phyloP scores from a whole-genome alignment of 306 rosid genomes.

The Vigna trinervia region DNA sequence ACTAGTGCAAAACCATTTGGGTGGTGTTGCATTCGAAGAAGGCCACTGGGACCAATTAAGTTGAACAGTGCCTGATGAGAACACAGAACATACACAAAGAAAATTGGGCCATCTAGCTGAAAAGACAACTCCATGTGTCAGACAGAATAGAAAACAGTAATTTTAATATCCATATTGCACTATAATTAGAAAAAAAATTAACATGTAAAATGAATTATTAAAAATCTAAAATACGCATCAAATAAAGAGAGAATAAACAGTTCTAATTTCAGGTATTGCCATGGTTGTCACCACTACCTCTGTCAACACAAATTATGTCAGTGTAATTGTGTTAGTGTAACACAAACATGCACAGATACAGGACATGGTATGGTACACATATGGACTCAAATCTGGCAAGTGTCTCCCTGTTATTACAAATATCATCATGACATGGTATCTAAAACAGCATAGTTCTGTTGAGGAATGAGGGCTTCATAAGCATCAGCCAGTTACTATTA shows the following conservation, averaged over 20 bases:
- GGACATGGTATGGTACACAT: not conserved
- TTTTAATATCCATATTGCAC: constrained; percentile 24
- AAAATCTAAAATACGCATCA: constrained; percentile 24
- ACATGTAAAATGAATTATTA: constrained; percentile 1
- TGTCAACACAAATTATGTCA: constrained; percentile 17
- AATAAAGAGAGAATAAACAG: constrained; percentile 28
- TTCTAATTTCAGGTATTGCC: not conserved
- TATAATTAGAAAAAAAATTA: not conserved
- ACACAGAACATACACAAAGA: constrained; percentile 88
- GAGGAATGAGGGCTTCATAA: not conserved
- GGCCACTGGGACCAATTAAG: constrained; percentile 99
- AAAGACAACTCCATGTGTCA: constrained; percentile 54
- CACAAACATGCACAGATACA: constrained; percentile 8
- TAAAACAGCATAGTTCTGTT: not conserved
- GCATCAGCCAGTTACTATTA: constrained; percentile 3
- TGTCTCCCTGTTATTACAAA: not conserved
- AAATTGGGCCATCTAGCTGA: constrained; percentile 99
- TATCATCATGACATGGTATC: constrained; percentile 24
- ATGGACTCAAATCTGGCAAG: constrained; percentile 2
- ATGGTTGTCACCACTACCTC: not conserved
- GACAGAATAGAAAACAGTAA: constrained; percentile 28
- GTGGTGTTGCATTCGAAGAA: constrained; percentile 67
- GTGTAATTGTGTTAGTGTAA: constrained; percentile 6
- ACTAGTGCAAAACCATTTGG: constrained; percentile 94
- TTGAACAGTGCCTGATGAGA: constrained; percentile 94